Conservation (phyloP, 129 eudicot species). For the Dittrichia graveolens region DNA sequence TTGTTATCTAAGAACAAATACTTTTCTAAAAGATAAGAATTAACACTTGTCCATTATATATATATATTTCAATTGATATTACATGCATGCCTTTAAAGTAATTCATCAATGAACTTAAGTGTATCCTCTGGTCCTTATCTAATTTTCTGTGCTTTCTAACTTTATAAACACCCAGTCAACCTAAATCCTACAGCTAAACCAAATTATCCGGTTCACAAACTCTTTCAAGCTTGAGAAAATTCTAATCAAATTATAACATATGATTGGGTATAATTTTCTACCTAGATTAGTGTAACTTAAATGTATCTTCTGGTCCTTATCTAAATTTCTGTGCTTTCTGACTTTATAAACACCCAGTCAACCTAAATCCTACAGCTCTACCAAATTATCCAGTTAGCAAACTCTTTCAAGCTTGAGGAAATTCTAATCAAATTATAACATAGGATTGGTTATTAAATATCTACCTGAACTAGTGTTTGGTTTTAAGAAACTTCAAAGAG, state of each 20-base stretch:
- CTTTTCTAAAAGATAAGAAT: too few relatives aligned
- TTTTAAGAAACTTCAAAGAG: slow-evolving; percentile 1
- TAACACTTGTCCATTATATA: too few relatives aligned
- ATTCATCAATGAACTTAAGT: neutral
- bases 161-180: neutral
- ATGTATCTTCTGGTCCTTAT: neutral
- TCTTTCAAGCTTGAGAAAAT: neutral
- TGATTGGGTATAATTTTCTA: neutral
- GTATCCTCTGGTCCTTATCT: neutral
- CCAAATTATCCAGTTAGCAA: neutral
- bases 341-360: neutral
- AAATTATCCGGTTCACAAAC: slow-evolving; percentile 4
- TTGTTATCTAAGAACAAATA: too few relatives aligned
- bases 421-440: neutral
- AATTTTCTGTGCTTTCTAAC: neutral
- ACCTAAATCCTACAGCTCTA: neutral
- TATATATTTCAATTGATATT: too few relatives aligned
- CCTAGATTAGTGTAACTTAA: slow-evolving; percentile 1
- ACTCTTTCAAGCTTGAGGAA: neutral
- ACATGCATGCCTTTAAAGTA: too few relatives aligned
- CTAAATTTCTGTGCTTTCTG: neutral
- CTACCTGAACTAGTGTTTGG: slow-evolving; percentile 4
- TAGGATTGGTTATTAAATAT: neutral
- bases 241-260: neutral
- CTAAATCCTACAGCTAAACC: neutral